A percentile compares a stretch with the other conserved stretches of the same genome.
Conservation (phyloP, 2,329 filamentous ascomycete species). For the Cercospora sp. region DNA sequence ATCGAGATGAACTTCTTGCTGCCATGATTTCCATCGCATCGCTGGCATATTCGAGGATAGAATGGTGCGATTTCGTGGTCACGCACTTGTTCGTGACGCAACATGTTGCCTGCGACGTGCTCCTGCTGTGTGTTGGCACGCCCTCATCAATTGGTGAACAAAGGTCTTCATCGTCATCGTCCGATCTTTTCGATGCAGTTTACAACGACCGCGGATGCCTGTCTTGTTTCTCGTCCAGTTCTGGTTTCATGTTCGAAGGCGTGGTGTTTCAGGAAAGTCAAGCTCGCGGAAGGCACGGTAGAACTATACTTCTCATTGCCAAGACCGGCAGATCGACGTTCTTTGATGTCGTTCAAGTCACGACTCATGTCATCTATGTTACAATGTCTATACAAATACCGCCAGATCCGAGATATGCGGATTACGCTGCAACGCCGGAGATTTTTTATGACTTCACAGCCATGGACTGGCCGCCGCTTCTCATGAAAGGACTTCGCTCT, state of each 20-base stretch:
- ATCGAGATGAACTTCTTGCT: not conserved
- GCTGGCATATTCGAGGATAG: not conserved
- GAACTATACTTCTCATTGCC: not conserved
- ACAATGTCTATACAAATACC: not conserved
- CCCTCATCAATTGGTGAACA: not conserved
- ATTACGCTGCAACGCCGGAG: not conserved
- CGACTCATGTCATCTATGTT: not conserved
- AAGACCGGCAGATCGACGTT: not conserved
- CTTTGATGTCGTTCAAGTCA: not conserved
- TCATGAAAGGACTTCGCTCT: conserved; percentile 39
- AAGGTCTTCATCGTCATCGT: not conserved
- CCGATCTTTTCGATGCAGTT: not conserved
- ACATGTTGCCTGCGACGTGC: not conserved
- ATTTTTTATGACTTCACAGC: not conserved
- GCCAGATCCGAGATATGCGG: not conserved
- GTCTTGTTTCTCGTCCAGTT: not conserved
- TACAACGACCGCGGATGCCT: not conserved
- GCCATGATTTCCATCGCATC: not conserved
- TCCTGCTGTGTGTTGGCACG: not conserved
- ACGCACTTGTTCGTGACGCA: not conserved
- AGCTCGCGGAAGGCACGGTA: not conserved
- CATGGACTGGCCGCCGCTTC: conserved; percentile 12
- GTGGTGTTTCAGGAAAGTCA: conserved; percentile 9
- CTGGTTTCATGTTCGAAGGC: not conserved
- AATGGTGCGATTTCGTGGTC: not conserved